These are phyloP conservation scores for Luffa acutangula DNA, from an alignment of 306 rosid species.

Conservation along the genomic window DNA sequence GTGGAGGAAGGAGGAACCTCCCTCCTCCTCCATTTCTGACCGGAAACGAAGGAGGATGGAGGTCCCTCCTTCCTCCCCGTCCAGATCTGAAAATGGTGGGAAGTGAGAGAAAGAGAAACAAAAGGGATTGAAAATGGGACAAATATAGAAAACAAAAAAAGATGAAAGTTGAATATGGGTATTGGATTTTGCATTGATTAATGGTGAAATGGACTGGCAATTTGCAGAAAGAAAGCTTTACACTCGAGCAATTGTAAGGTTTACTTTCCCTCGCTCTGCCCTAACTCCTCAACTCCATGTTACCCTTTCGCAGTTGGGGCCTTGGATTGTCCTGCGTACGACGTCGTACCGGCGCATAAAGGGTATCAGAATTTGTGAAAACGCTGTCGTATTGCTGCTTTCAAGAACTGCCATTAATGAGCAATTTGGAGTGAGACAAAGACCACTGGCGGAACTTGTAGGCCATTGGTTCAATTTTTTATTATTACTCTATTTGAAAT, in stretches of 20 bases:
- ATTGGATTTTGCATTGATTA: conserved; percentile 4
- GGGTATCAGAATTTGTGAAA: conserved; percentile 7
- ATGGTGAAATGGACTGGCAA: conserved; percentile 10
- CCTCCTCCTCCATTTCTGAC: too few species aligned
- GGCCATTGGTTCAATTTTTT: neutral
- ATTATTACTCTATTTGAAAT: conserved; percentile 4
- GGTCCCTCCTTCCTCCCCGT: too few species aligned
- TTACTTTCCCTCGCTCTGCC: conserved; percentile 9
- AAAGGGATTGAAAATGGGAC: conserved; percentile 1
- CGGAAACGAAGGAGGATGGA: too few species aligned
- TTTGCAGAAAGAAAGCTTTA: conserved; percentile 9
- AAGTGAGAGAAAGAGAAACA: neutral
- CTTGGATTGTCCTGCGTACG: neutral
- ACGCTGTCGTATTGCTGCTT: neutral
- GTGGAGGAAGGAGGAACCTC: too few species aligned
- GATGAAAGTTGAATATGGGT: conserved; percentile 7
- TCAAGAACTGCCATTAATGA: conserved; percentile 1
- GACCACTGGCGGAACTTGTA: neutral
- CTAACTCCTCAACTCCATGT: neutral
- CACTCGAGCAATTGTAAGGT: conserved; percentile 11
- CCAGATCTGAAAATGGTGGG: conserved; percentile 4
- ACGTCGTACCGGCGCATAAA: neutral
- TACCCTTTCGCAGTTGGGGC: neutral
- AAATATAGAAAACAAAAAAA: conserved; percentile 1
- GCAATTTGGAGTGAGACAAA: conserved; percentile 4